Evolutionary conservation across 2,329 filamentous ascomycete genomes (phyloP), one percentile per base, ranked within the genome.

Genomic region (Plenodomus lindquistii): DNA sequence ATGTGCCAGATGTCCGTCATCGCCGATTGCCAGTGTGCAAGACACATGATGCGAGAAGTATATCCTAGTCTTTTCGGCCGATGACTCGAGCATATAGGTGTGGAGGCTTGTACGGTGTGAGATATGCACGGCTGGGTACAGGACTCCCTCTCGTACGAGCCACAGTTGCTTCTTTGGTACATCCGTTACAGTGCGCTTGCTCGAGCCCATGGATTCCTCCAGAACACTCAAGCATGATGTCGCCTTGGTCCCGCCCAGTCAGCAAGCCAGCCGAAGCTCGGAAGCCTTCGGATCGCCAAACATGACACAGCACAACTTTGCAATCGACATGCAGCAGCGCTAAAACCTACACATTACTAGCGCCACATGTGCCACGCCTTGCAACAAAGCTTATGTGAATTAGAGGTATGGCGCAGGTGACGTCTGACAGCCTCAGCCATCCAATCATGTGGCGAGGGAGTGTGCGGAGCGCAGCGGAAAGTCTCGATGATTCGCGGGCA

Each of bases 311-410:
- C 50, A 51, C 49, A 47, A 45, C 44, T 52, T 48, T 45, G 46
- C 39, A 50, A 43, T 45, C 47, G 37, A 48, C 55, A n/a, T n/a
- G n/a, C n/a, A n/a, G n/a, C n/a, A n/a, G n/a, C n/a, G n/a, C n/a
- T n/a, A n/a, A n/a, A n/a, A n/a, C n/a, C n/a, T n/a, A n/a, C n/a
- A n/a, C 47, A 42, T 42, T 44, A 40, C 46, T 52, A 51, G 46
- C 51, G 50, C 51, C 22, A 46, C 45, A 37, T 46, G 40, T 31
- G 44, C 34, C 20, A 43, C 8, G 49, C 56, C 49, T 49, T 50
- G 42, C 31, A 11, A 37, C 42, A 62, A 64, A 61, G 61, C 59
- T 62, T 61, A 54, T 53, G 16, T 35, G 45, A 43, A 43, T 50
- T 49, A 49, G 50, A 60, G 48, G 46, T 41, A 49, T 51, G 55